Evolutionary conservation across 768 basidiomycete species (phyloP), one percentile per base, ranked within the genome.

Genomic region (Tulasnella sp.): DNA sequence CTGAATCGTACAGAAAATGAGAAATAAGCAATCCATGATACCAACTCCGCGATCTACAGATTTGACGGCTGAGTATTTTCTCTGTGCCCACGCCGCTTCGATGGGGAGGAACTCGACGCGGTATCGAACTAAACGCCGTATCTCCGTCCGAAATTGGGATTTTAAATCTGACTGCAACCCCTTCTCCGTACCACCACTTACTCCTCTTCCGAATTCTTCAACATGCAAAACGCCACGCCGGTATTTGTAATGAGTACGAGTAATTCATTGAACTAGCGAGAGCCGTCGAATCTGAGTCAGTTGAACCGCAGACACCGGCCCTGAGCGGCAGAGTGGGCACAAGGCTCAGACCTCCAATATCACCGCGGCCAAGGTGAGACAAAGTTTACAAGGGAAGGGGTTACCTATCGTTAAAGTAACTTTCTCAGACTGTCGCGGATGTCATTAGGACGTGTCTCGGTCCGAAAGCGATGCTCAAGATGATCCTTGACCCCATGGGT

Each of bases 401-500:
- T 34, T 65, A n/a, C 34, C 70, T 26, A 40, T 5, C 14, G 9
- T 14, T 65, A 34, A n/a, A 52, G 12, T 37, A 29, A 42, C 34
- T 36, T 3, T 26, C 19, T 35, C 73, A 95, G 95, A 97, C 94
- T 9, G 95, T 98, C 0, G 94, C 96, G 75, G 97, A 98, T 84
- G 95, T 99, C 5, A 98, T 98, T 77, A 82, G 96, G 74, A 98
- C 96, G 75, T 98, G 97, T 86, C 81, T 98, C 40, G 97, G 95
- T 0, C 96, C 96, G 0, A 96, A 97, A 78, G 89, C 97, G 47
- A 98, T 98, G 97, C 83, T 98, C 68, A 99, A 98, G 85, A 98
- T 99, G 97, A 97, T 98, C 76, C 82, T 98, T 59, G 96, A 98
- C 82, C 95, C 95, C 1, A 98, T 99, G 97, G 97, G 97, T 68